Base-by-base conservation (phyloP, 148 eudicot genomes). In the Suaeda aralocaspica region DNA sequence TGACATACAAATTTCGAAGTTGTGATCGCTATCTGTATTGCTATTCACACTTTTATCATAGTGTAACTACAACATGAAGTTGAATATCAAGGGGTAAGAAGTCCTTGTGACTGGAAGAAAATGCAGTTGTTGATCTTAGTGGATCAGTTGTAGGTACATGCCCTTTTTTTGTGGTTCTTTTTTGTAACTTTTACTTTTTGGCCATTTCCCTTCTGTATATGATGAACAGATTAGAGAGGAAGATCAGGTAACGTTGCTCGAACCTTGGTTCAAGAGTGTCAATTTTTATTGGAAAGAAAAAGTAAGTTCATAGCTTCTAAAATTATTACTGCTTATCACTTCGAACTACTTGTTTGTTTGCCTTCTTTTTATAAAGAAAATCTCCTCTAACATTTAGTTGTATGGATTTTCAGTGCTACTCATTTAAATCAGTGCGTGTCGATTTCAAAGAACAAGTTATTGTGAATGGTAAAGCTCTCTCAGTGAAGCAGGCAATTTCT, bases 371-470 rank as follows among this genome's bases (percentile, higher is more conserved):
- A n/a, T n/a, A n/a, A n/a, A n/a, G n/a, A n/a, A n/a, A n/a, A n/a
- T n/a, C n/a, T n/a, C n/a, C n/a, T n/a, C n/a, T n/a, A n/a, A n/a
- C n/a, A n/a, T n/a, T n/a, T n/a, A n/a, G 41, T 11, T 52, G 45
- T 33, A n/a, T 61, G 2, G 57, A 14, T n/a, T 61, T 18, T 30
- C 86, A 93, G 96, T 22, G 13, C 55, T 93, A 90, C 74, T 80
- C 79, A 74, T 93, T 88, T 80, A 90, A 79, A 66, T 84, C 95
- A 24, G 80, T 90, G 44, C 95, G 98, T 22, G 89, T 84, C 57
- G 98, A 93, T 81, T 90, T 90, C 79, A 56, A 83, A 63, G 90
- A 93, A 55, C 98, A 88, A 83, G 59, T 88, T 67, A 82, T 88
- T 53, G 95, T 93, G n/a, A n/a, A n/a, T n/a, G n/a, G n/a, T n/a